Evolutionary conservation across 352 stramenopile species (phyloP).

Genomic region (Phytopythium aichiense): DNA sequence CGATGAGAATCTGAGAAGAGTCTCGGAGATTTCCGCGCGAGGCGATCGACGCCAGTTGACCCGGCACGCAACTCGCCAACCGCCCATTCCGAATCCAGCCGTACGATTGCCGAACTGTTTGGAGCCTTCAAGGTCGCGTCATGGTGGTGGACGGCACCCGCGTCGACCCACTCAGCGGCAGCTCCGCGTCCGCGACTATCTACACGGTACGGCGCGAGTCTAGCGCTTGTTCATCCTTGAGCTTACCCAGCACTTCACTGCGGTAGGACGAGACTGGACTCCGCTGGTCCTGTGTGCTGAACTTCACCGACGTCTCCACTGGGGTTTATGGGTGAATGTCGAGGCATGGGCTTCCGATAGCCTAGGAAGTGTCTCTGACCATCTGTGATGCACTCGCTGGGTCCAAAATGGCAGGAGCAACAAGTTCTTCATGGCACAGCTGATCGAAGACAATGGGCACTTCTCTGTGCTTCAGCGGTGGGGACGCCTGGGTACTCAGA

Average conservation of each 20-base stretch:
- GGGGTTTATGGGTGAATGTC: conserved; percentile 38
- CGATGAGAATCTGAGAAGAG: too few relatives aligned
- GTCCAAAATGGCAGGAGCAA: conserved; percentile 44
- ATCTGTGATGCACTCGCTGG: neutral
- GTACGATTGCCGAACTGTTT: neutral
- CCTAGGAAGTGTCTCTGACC: neutral
- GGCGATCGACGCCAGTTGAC: neutral
- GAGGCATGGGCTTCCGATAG: neutral
- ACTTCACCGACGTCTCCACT: conserved; percentile 55
- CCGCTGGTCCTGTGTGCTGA: conserved; percentile 71
- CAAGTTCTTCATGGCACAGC: conserved; percentile 58
- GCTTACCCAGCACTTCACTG: neutral
- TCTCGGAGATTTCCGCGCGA: too few relatives aligned
- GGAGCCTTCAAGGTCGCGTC: neutral
- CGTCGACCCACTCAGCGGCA: conserved; percentile 18
- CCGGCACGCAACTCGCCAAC: neutral
- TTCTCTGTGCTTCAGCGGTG: conserved; percentile 63
- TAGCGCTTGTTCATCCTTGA: neutral
- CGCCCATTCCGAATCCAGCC: neutral
- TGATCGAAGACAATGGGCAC: conserved; percentile 38
- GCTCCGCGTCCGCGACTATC: conserved; percentile 14
- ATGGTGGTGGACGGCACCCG: neutral
- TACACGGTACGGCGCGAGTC: conserved; percentile 14
- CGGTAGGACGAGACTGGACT: conserved; percentile 46
- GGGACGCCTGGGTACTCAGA: conserved; percentile 56